phyloP scores from a whole-genome alignment of 345 rosid genomes.

The Balakata baccata region DNA sequence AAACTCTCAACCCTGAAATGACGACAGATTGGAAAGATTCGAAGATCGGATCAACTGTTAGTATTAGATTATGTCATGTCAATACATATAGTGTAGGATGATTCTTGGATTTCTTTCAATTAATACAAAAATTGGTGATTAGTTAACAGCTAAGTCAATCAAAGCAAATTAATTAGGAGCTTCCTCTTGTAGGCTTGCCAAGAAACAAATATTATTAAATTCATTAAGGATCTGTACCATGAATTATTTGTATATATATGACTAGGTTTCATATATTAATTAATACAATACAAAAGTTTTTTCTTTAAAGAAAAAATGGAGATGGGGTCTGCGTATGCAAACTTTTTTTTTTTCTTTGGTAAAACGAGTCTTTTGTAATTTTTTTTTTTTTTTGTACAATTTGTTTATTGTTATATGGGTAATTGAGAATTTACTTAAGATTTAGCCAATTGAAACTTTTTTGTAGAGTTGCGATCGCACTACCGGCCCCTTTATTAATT shows the following conservation, averaged over 20 bases:
- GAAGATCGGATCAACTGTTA: background rate
- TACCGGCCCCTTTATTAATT: background rate
- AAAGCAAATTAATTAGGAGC: background rate
- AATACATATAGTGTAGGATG: background rate
- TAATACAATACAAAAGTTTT: background rate
- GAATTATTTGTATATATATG: constrained; percentile 11
- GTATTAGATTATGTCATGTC: background rate
- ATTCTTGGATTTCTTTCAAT: constrained; percentile 9
- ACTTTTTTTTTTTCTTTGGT: no score
- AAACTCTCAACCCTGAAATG: constrained; percentile 76
- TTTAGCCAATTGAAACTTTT: constrained; percentile 20
- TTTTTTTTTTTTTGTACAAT: no score
- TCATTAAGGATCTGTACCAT: constrained; percentile 21
- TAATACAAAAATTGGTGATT: constrained; percentile 15
- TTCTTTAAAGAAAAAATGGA: constrained; percentile 7
- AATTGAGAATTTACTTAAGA: constrained; percentile 11
- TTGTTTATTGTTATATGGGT: background rate
- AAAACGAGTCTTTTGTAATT: no score
- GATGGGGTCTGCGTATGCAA: constrained; percentile 20
- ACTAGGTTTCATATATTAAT: constrained; percentile 25
- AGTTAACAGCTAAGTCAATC: background rate
- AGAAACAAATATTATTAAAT: constrained; percentile 41
- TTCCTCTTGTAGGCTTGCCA: constrained; percentile 36
- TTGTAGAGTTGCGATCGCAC: constrained; percentile 20
- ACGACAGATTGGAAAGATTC: constrained; percentile 8